A percentile compares a stretch with the other conserved stretches of the same genome.
Conservation (phyloP, 2,329 filamentous ascomycete species). For the Monosporascus sp. region DNA sequence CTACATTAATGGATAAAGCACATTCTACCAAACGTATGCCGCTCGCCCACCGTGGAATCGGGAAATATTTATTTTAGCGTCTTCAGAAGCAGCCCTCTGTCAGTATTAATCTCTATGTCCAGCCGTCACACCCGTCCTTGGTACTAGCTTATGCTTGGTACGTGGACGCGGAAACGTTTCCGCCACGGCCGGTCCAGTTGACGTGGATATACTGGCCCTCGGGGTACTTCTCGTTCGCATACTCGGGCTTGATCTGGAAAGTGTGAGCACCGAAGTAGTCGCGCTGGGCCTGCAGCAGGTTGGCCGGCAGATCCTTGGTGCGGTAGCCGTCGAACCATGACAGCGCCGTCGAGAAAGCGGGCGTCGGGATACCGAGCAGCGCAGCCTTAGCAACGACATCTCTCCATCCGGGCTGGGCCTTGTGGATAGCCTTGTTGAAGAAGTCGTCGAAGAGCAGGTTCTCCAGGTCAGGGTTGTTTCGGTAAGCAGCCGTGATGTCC, state of each 20-base stretch:
- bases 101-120: background rate
- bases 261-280: constrained; percentile 98
- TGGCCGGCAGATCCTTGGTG: constrained; percentile 94
- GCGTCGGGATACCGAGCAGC: constrained; percentile 90
- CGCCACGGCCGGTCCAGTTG: constrained; percentile 99
- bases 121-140: background rate
- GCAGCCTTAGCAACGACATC: constrained; percentile 87
- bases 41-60: too few relatives aligned
- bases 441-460: constrained; percentile 98
- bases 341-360: constrained; percentile 93
- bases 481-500: constrained; percentile 98
- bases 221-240: constrained; percentile 72
- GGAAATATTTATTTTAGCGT: background rate
- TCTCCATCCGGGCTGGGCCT: constrained; percentile 88
- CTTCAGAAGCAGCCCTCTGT: background rate
- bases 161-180: constrained; percentile 93
- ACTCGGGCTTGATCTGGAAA: constrained; percentile 81
- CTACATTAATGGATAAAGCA: too few relatives aligned
- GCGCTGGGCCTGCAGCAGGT: constrained; percentile 96
- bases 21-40: too few relatives aligned
- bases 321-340: constrained; percentile 99
- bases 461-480: constrained; percentile 87
- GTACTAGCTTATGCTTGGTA: constrained; percentile 73
- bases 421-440: constrained; percentile 99
- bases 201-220: constrained; percentile 89